phyloP scores from a whole-genome alignment of 768 basidiomycete species.

The Inosperma sp. region DNA sequence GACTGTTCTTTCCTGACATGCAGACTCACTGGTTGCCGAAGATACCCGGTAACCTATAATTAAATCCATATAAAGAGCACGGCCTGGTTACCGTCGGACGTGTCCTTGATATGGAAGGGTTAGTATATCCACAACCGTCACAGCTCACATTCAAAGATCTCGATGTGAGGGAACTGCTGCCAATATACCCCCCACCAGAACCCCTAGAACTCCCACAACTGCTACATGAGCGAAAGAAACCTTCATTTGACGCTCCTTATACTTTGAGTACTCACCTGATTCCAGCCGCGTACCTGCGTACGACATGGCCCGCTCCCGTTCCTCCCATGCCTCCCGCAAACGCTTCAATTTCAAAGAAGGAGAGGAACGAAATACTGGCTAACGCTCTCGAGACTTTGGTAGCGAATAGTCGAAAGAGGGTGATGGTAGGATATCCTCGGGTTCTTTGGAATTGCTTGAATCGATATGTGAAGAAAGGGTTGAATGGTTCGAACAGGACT shows the following conservation, averaged over 20 bases:
- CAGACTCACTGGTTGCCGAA: too few species aligned
- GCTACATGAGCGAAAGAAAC: slow-evolving; percentile 37
- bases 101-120: too few species aligned
- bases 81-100: too few species aligned
- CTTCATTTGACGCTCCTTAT: slow-evolving; percentile 34
- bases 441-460: slow-evolving; percentile 70
- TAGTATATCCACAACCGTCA: too few species aligned
- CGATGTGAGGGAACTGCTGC: slow-evolving; percentile 18
- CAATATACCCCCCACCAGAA: slow-evolving; percentile 38
- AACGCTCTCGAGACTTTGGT: slow-evolving; percentile 24
- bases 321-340: slow-evolving; percentile 28
- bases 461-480: slow-evolving; percentile 51
- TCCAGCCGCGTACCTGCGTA: slow-evolving; percentile 49
- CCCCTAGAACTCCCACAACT: slow-evolving; percentile 32
- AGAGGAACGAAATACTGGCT: slow-evolving; percentile 28
- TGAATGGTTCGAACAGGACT: slow-evolving; percentile 21
- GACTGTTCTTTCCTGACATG: too few species aligned
- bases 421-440: slow-evolving; percentile 35
- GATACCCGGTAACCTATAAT: too few species aligned
- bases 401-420: slow-evolving; percentile 24
- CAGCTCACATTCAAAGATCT: too few species aligned
- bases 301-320: slow-evolving; percentile 37
- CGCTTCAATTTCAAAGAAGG: slow-evolving; percentile 39
- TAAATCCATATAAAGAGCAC: too few species aligned
- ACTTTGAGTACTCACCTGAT: slow-evolving; percentile 50